Evolutionary conservation across 2,329 filamentous ascomycete genomes (phyloP), one percentile per base, ranked within the genome.

Genomic region (Tolypocladium tropicale): DNA sequence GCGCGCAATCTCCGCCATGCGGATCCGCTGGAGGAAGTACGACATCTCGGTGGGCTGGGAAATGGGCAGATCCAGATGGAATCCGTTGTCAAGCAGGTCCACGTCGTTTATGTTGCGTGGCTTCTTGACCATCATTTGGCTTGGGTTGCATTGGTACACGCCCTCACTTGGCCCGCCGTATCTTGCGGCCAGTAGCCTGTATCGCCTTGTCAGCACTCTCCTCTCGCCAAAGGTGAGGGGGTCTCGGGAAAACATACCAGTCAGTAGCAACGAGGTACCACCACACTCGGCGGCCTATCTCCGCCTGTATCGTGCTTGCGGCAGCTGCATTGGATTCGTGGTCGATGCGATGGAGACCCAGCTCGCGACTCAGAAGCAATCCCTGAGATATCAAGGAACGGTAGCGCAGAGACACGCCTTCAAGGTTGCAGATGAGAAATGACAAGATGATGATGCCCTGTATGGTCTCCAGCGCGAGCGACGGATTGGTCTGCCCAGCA

Each of bases 101-200:
- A 52, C 32, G 36, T 52, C 50, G 50, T 52, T 37, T 30, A 52
- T 52, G 50, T 52, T 52, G 32, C 50, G 32, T 18, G 50, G 50
- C 50, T 52, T 52, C 50, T 52, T 52, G 36, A 52, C 50, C 32
- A 37, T 36, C 50, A 52, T 52, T n/a, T 36, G 50, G 12, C n/a
- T 30, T 9, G 50, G 50, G 7, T 52, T 52, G 32, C 16, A 30
- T 12, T 52, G 50, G 50, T 52, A 52, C 32, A 52, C 50, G 50
- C 50, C 50, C 25, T 52, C 50, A 18, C 32, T 52, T 25, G 50
- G 50, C 11, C 50, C 32, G 50, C 32, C 32, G 11, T 36, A 52
- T 37, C 50, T 23, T n/a, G 50, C 50, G 36, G 50, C 32, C 32
- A 52, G 18, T 18, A 49, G 28, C 46, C 46, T 32, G 23, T 7